Percentiles rank a stretch among this genome's conserved stretches.
Evolutionary conservation across 495 filamentous ascomycete species (phyloP).

Genomic region (Tricharina praecox): DNA sequence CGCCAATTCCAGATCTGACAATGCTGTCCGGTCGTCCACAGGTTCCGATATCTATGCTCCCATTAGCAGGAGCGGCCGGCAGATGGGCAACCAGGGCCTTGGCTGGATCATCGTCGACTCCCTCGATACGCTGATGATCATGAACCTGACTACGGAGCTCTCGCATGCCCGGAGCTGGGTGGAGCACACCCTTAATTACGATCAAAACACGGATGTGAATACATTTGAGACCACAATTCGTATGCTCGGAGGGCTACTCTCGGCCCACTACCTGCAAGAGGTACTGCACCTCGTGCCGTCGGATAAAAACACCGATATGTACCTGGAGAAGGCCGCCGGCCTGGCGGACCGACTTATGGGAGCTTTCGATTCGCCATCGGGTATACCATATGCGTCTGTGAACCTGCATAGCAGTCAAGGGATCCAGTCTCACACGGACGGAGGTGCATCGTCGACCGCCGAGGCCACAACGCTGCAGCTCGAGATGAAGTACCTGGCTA

Average conservation of each 20-base stretch:
- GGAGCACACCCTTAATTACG: constrained; percentile 59
- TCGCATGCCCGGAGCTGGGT: constrained; percentile 83
- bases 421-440: constrained; percentile 60
- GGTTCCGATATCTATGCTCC: constrained; percentile 78
- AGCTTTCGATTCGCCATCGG: constrained; percentile 72
- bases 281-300: constrained; percentile 29
- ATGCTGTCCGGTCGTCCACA: constrained; percentile 24
- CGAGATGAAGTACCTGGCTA: constrained; percentile 94
- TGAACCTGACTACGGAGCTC: constrained; percentile 85
- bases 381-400: constrained; percentile 78
- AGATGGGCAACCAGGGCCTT: constrained; percentile 70
- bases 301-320: constrained; percentile 66
- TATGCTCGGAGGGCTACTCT: constrained; percentile 88
- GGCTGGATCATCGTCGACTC: constrained; percentile 98
- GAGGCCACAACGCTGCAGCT: constrained; percentile 86
- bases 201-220: constrained; percentile 87
- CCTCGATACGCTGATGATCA: constrained; percentile 90
- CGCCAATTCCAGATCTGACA: too few relatives aligned
- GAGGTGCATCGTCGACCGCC: constrained; percentile 82
- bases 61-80: constrained; percentile 53
- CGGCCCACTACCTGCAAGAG: constrained; percentile 75
- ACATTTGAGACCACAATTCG: constrained; percentile 98
- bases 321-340: constrained; percentile 88
- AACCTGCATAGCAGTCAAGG: constrained; percentile 63
- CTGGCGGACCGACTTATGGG: constrained; percentile 72